These are phyloP conservation scores for Nicotiana tomentosiformis DNA, from an alignment of 257 asterid species.

Conservation along the genomic window DNA sequence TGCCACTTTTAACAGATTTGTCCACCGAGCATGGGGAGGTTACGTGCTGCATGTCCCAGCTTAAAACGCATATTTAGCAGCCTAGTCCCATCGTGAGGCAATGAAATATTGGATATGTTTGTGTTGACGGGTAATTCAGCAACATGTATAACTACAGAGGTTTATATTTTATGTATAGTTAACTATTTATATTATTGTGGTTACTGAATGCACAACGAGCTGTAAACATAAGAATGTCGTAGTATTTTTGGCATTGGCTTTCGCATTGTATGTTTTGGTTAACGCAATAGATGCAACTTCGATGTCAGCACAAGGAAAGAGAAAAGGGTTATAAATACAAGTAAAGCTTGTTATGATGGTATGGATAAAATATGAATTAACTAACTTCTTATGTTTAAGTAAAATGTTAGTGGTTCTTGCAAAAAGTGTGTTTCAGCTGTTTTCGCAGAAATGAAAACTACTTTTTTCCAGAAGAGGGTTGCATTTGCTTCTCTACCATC, in stretches of 20 bases:
- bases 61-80: constrained; percentile 91
- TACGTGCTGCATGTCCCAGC: constrained; percentile 73
- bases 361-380: no score
- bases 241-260: background rate
- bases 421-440: no score
- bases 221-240: background rate
- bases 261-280: background rate
- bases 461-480: no score
- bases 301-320: no score
- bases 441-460: no score
- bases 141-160: background rate
- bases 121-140: constrained; percentile 3
- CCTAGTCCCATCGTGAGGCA: constrained; percentile 38
- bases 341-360: no score
- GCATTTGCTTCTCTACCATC: no score
- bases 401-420: no score
- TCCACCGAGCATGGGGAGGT: constrained; percentile 53
- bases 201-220: background rate
- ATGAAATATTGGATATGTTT: constrained; percentile 2
- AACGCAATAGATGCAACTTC: background rate
- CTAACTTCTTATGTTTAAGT: no score
- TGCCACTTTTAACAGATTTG: constrained; percentile 41
- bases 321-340: no score
- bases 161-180: background rate
- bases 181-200: background rate